Conservation (phyloP, 1,284 basidiomycete species). For the Sutorius eximius region DNA sequence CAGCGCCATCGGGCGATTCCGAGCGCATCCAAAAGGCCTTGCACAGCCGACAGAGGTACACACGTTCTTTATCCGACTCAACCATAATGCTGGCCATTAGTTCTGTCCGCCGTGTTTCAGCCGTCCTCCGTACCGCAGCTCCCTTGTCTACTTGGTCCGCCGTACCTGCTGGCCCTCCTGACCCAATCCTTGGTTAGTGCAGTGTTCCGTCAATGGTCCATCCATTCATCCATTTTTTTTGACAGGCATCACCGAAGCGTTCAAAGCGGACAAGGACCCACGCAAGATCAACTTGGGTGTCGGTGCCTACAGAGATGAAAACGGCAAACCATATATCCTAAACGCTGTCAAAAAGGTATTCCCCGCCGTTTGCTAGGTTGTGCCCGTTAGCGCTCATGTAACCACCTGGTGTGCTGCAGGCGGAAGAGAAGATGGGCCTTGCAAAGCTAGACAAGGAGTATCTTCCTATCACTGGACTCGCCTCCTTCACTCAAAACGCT, state of each 20-base stretch:
- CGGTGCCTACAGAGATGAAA: constrained; percentile 90
- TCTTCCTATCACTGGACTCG: constrained; percentile 91
- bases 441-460: constrained; percentile 94
- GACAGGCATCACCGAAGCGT: constrained; percentile 86
- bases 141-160: constrained; percentile 77
- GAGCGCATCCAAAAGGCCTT: constrained; percentile 7
- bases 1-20: constrained; percentile 19
- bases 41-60: background rate
- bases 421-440: constrained; percentile 74
- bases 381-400: background rate
- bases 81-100: constrained; percentile 44
- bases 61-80: constrained; percentile 17
- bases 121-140: constrained; percentile 38
- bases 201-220: background rate
- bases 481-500: constrained; percentile 87
- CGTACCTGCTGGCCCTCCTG: constrained; percentile 87
- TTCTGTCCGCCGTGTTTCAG: constrained; percentile 45
- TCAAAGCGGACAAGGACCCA: constrained; percentile 89
- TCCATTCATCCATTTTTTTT: constrained; percentile 5
- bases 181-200: constrained; percentile 83
- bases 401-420: constrained; percentile 45
- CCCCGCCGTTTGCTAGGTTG: background rate
- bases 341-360: constrained; percentile 84
- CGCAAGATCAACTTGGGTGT: constrained; percentile 98
- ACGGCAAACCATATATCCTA: constrained; percentile 95